Conservation (phyloP, 2,329 filamentous ascomycete species). For the Elsinoe necatrix region DNA sequence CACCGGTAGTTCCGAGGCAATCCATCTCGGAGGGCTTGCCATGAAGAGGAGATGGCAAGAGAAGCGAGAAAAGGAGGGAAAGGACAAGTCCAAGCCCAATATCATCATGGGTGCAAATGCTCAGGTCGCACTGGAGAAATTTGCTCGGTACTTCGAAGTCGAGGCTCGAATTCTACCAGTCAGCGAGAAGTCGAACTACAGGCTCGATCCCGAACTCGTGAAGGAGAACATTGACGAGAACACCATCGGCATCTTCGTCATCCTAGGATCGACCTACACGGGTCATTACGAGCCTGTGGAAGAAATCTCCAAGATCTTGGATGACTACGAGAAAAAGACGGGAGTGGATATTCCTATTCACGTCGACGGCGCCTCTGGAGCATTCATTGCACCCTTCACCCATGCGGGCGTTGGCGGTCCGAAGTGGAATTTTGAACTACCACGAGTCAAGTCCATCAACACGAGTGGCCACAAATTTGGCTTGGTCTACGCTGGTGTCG, state of each 20-base stretch:
- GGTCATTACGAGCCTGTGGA: slow-evolving; percentile 66
- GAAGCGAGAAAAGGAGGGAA: slow-evolving; percentile 49
- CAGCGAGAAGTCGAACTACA: slow-evolving; percentile 50
- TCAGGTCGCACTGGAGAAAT: slow-evolving; percentile 65
- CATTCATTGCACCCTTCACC: slow-evolving; percentile 55
- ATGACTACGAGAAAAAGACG: slow-evolving; percentile 53
- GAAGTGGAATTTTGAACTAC: slow-evolving; percentile 57
- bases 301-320: slow-evolving; percentile 56
- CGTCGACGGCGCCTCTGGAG: slow-evolving; percentile 54
- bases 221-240: slow-evolving; percentile 64
- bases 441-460: slow-evolving; percentile 59
- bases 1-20: slow-evolving; percentile 62
- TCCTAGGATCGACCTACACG: slow-evolving; percentile 64
- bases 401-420: slow-evolving; percentile 46
- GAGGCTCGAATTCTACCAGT: slow-evolving; percentile 58
- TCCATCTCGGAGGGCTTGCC: slow-evolving; percentile 60
- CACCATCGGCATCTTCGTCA: slow-evolving; percentile 67
- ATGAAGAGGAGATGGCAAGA: slow-evolving; percentile 72
- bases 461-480: slow-evolving; percentile 54
- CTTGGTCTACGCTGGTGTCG: slow-evolving; percentile 58
- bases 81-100: slow-evolving; percentile 57
- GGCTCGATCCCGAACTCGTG: slow-evolving; percentile 56
- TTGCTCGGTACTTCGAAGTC: slow-evolving; percentile 65
- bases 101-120: slow-evolving; percentile 68
- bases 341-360: slow-evolving; percentile 60